Evolutionary conservation across 805 yeast species (phyloP).

Genomic region (Cyberlindnera euphorbiae): DNA sequence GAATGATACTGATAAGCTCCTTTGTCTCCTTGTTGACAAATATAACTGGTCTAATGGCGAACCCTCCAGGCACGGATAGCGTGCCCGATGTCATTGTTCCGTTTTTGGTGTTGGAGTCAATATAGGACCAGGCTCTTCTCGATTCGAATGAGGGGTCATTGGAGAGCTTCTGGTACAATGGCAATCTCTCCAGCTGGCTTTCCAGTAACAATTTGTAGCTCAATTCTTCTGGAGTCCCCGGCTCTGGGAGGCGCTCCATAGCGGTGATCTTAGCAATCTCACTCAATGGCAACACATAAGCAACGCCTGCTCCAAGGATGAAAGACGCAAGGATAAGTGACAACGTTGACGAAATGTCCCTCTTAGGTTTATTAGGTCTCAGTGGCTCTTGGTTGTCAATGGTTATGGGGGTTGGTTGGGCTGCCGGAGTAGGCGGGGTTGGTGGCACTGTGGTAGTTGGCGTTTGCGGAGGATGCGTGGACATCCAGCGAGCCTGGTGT

Average conservation of each 20-base stretch:
- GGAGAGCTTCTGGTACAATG: conserved; percentile 45
- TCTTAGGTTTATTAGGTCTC: background rate
- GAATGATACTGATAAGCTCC: conserved; percentile 64
- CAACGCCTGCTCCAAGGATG: conserved; percentile 30
- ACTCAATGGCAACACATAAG: conserved; percentile 31
- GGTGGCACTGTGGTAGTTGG: background rate
- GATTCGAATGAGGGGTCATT: conserved; percentile 33
- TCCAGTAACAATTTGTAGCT: conserved; percentile 35
- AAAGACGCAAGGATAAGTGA: conserved; percentile 25
- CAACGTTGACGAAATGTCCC: conserved; percentile 6
- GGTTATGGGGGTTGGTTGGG: background rate
- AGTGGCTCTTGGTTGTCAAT: background rate
- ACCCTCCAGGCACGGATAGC: conserved; percentile 70
- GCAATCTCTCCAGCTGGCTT: conserved; percentile 41
- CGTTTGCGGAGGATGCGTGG: background rate
- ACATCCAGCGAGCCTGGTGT: no score
- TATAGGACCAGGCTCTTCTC: conserved; percentile 39
- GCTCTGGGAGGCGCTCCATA: conserved; percentile 20
- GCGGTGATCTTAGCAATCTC: conserved; percentile 28
- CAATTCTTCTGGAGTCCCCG: conserved; percentile 25
- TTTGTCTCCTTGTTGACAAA: conserved; percentile 52
- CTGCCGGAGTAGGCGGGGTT: background rate
- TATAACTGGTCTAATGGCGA: conserved; percentile 67
- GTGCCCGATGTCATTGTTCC: conserved; percentile 43
- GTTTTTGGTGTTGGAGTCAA: conserved; percentile 36